Percentiles rank a stretch among this genome's conserved stretches.
Evolutionary conservation across 495 filamentous ascomycete genomes (phyloP).

Genomic region (Cetradonia linearis): DNA sequence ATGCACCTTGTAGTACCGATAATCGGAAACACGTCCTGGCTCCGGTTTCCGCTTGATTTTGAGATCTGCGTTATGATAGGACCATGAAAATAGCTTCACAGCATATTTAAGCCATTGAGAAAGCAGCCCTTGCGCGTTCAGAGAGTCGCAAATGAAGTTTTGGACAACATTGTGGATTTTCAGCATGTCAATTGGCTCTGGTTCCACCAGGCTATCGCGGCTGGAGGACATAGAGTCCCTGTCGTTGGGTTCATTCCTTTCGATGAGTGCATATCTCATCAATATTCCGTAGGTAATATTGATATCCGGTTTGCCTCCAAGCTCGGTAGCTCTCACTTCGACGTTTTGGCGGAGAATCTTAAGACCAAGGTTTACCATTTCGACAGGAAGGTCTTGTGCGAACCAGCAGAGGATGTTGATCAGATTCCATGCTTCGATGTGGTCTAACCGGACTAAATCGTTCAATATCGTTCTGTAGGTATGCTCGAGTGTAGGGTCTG

Average conservation of each 20-base stretch:
- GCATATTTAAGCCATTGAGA: slow-evolving; percentile 26
- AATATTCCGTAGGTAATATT: slow-evolving; percentile 59
- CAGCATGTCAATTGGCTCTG: slow-evolving; percentile 56
- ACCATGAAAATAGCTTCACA: slow-evolving; percentile 35
- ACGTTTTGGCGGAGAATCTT: slow-evolving; percentile 44
- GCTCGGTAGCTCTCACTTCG: slow-evolving; percentile 36
- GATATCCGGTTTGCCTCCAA: slow-evolving; percentile 49
- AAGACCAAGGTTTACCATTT: slow-evolving; percentile 58
- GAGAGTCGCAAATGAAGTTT: slow-evolving; percentile 61
- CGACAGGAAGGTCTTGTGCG: slow-evolving; percentile 63
- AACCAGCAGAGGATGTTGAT: slow-evolving; percentile 68
- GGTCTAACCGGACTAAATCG: slow-evolving; percentile 50
- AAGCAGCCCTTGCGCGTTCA: slow-evolving; percentile 43
- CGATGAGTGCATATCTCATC: slow-evolving; percentile 61
- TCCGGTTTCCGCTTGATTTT: slow-evolving; percentile 22
- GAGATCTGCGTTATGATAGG: slow-evolving; percentile 24
- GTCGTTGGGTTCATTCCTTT: slow-evolving; percentile 48
- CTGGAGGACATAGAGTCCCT: slow-evolving; percentile 33
- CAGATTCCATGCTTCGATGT: slow-evolving; percentile 56
- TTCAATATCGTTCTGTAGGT: slow-evolving; percentile 63
- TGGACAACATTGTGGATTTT: slow-evolving; percentile 72
- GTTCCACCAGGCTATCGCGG: slow-evolving; percentile 39
- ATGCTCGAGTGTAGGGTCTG: slow-evolving; percentile 54
- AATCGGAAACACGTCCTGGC: slow-evolving; percentile 22
- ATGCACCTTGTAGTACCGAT: slow-evolving; percentile 36